A percentile compares a stretch with the other conserved stretches of the same genome.
Conservation (phyloP, 2,329 filamentous ascomycete genomes). For the Coniochaeta sp. region DNA sequence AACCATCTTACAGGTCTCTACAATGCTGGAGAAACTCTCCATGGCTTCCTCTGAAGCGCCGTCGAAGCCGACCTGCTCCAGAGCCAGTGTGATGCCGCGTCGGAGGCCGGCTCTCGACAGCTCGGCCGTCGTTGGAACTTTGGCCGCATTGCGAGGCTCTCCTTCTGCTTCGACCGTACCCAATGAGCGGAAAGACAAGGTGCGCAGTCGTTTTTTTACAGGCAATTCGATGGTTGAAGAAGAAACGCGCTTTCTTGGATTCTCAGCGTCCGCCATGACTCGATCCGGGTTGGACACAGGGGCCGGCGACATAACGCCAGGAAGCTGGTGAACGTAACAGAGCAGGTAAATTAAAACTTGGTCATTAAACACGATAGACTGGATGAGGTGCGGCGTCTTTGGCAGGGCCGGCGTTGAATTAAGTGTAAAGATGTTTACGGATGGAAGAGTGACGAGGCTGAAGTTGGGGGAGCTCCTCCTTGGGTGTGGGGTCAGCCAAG, state of each 20-base stretch:
- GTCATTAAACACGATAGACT: neutral
- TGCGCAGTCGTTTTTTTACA: slow-evolving; percentile 22
- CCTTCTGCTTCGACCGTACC: slow-evolving; percentile 4
- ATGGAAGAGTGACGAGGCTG: neutral
- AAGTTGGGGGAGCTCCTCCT: neutral
- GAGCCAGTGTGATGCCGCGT: slow-evolving; percentile 46
- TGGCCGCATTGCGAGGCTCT: slow-evolving; percentile 1
- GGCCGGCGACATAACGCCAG: neutral
- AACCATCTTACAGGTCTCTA: slow-evolving; percentile 47
- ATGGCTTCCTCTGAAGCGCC: slow-evolving; percentile 47
- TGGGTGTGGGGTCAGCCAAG: too few species aligned
- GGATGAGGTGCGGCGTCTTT: neutral
- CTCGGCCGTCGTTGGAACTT: slow-evolving; percentile 10
- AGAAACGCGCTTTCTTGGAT: neutral
- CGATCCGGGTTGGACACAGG: neutral
- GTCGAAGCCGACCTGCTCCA: slow-evolving; percentile 53
- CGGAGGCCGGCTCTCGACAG: slow-evolving; percentile 31
- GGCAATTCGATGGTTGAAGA: neutral
- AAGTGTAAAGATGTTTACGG: neutral
- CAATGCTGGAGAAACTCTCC: slow-evolving; percentile 47
- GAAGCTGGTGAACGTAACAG: neutral
- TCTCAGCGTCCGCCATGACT: neutral
- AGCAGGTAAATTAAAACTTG: neutral
- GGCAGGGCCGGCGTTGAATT: neutral
- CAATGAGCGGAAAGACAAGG: slow-evolving; percentile 6